These are phyloP conservation scores for Sisymbrium altissimum DNA, from an alignment of 345 rosid genomes.

Conservation along the genomic window DNA sequence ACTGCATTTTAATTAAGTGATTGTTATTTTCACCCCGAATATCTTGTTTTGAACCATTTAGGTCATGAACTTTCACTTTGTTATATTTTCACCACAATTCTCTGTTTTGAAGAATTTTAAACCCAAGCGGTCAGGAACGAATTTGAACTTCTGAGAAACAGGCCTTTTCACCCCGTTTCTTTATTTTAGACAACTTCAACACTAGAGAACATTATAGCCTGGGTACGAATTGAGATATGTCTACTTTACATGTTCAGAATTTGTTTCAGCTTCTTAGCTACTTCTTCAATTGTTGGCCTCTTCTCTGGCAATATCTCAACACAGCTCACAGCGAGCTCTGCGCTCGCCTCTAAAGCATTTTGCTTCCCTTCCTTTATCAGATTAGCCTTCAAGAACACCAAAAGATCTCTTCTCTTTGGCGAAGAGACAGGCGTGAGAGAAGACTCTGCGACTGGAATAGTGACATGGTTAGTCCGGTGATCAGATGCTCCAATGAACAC, in stretches of 20 bases:
- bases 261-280: not conserved
- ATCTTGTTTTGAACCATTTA: not conserved
- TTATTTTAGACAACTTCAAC: not conserved
- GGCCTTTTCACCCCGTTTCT: not conserved
- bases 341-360: not conserved
- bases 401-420: not conserved
- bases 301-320: conserved; percentile 2
- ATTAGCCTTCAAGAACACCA: conserved; percentile 9
- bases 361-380: not conserved
- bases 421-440: not conserved
- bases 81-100: not conserved
- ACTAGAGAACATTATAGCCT: not conserved
- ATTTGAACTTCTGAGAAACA: too few relatives aligned
- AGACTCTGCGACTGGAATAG: not conserved
- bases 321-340: conserved; percentile 11
- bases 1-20: not conserved
- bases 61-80: not conserved
- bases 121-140: too few relatives aligned
- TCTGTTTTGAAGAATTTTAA: not conserved
- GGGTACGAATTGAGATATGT: not conserved
- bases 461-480: not conserved
- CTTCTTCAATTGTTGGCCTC: conserved; percentile 4
- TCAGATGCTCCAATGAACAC: conserved; percentile 8
- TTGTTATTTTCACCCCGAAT: not conserved
- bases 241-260: conserved; percentile 1